phyloP scores from a whole-genome alignment of 306 rosid genomes.

The Inga oerstediana region DNA sequence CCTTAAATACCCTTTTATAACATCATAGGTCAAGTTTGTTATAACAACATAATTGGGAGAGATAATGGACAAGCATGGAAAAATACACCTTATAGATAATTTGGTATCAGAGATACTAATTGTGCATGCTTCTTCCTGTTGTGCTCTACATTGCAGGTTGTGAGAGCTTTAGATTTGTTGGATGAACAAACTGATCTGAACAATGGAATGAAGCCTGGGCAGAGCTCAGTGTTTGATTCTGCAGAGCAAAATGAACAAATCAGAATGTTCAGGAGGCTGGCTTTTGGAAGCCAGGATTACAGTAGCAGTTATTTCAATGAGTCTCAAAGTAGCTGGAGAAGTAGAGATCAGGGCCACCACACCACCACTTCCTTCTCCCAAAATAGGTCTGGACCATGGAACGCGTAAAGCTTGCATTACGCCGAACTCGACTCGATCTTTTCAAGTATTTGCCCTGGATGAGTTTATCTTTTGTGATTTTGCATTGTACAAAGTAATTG shows the following conservation, averaged over 20 bases:
- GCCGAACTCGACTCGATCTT: background rate
- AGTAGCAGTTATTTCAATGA: conserved; percentile 57
- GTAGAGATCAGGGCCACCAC: conserved; percentile 49
- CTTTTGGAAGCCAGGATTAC: conserved; percentile 84
- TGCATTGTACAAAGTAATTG: no score
- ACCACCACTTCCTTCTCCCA: conserved; percentile 43
- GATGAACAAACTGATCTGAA: conserved; percentile 77
- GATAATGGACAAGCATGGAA: background rate
- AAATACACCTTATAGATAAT: background rate
- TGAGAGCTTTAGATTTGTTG: conserved; percentile 86
- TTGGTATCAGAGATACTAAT: conserved; percentile 23
- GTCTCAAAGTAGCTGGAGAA: conserved; percentile 82
- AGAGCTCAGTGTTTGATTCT: conserved; percentile 77
- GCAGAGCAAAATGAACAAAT: conserved; percentile 83
- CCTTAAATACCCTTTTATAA: no score
- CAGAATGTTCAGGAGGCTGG: conserved; percentile 89
- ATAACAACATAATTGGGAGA: background rate
- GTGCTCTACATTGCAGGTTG: conserved; percentile 54
- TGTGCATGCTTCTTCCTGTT: conserved; percentile 11
- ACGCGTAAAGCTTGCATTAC: conserved; percentile 41
- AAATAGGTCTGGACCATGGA: conserved; percentile 62
- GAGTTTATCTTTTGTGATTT: no score
- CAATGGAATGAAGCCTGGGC: conserved; percentile 93
- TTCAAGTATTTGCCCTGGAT: background rate
- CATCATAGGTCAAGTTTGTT: background rate